Evolutionary conservation across 108 stramenopile species (phyloP), one percentile per base, ranked within the genome.

Genomic region (Craspedostauros australis): DNA sequence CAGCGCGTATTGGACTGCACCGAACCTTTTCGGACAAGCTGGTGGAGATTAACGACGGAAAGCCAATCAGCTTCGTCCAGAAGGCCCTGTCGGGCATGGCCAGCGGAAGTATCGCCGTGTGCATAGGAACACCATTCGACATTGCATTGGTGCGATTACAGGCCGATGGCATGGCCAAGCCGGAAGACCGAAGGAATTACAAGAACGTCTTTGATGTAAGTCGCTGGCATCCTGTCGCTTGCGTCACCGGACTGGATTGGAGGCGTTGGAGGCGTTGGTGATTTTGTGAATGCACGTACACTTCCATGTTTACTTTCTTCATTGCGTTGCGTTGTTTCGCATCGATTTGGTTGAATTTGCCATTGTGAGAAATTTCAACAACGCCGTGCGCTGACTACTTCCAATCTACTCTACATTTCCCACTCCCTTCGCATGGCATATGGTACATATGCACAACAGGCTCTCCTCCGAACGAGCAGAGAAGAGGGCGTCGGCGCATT

Each of bases 1-100:
- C 98, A 3, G 98, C 98, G 2, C 93, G 98, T 39, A 96, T 99
- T 57, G 98, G 98, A 29, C 66, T 99, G 62, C 96, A 99, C 64
- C 77, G 96, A 16, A 84, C 86, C 57, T 93, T 99, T 60, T 84
- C 84, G 20, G 88, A 95, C 57, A 84, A 79, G 63, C 74, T 98
- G 39, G 62, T 75, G 41, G 70, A 82, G 47, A 38, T 38, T 36
- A 95, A 94, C 58, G 70, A 79, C 16, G 95, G 91, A n/a, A 71
- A 83, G 26, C 75, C 92, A 7, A 84, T 98, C 23, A 81, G 58
- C 23, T 97, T 97, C 64, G 54, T 57, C 39, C 72, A 82, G 66
- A 98, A 97, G 68, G 72, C 93, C 1, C 38, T 89, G 31, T 87
- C 84, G 23, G 95, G 94, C 26, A 97, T 99, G 95, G 65, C 77